Percentiles rank a stretch among this genome's conserved stretches.
phyloP scores from a whole-genome alignment of 805 yeast species.

The Danielozyma ontarioensis region DNA sequence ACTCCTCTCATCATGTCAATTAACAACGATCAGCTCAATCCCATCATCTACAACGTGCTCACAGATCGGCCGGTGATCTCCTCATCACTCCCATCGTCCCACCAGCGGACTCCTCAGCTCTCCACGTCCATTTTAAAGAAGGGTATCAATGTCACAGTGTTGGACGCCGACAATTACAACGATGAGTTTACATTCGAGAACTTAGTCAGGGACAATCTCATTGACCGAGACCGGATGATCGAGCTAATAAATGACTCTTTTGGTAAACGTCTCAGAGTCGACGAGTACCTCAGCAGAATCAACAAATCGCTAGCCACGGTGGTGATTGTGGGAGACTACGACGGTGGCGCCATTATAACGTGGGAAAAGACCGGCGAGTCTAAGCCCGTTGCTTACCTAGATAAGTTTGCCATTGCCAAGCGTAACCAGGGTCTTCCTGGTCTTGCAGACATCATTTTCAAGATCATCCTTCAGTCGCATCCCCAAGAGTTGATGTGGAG shows the following conservation, averaged over 20 bases:
- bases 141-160: constrained; percentile 58
- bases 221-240: constrained; percentile 57
- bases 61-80: constrained; percentile 91
- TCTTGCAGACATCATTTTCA: constrained; percentile 89
- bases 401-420: constrained; percentile 87
- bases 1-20: constrained; percentile 71
- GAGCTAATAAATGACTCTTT: constrained; percentile 75
- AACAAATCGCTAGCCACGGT: constrained; percentile 65
- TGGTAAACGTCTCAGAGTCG: constrained; percentile 57
- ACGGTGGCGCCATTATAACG: constrained; percentile 90
- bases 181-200: constrained; percentile 36
- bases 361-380: constrained; percentile 49
- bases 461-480: constrained; percentile 63
- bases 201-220: constrained; percentile 28
- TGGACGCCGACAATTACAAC: constrained; percentile 22
- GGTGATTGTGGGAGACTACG: constrained; percentile 88
- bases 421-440: constrained; percentile 87
- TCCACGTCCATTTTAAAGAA: constrained; percentile 76
- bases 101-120: constrained; percentile 50
- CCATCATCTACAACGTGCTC: constrained; percentile 80
- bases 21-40: constrained; percentile 57
- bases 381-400: constrained; percentile 66
- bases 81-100: constrained; percentile 74
- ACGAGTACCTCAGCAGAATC: constrained; percentile 64
- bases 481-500: constrained; percentile 84